Conservation (phyloP, 495 filamentous ascomycete species). For the Talaromyces adpressus region DNA sequence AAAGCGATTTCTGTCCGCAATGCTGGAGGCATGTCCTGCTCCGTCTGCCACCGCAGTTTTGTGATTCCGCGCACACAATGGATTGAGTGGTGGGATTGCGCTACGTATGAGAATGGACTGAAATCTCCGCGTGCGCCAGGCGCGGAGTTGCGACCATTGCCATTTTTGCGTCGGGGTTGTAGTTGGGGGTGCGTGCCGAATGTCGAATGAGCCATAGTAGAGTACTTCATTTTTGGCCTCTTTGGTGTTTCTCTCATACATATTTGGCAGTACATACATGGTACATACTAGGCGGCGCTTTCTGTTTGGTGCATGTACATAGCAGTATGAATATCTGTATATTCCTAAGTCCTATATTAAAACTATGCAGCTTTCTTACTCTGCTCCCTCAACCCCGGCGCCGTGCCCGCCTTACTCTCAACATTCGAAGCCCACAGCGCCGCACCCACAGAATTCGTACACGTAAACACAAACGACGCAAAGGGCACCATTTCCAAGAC, state of each 20-base stretch:
- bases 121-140: conserved; percentile 30
- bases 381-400: conserved; percentile 45
- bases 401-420: conserved; percentile 50
- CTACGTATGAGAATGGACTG: conserved; percentile 36
- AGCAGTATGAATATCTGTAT: not conserved
- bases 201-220: not conserved
- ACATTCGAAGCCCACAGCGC: conserved; percentile 93
- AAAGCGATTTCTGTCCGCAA: conserved; percentile 35
- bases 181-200: conserved; percentile 56
- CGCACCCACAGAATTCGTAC: conserved; percentile 87
- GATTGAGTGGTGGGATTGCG: conserved; percentile 66
- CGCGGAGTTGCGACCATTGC: conserved; percentile 40
- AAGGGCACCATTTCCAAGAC: conserved; percentile 81
- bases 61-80: conserved; percentile 57
- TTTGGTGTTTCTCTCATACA: conserved; percentile 1
- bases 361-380: conserved; percentile 41
- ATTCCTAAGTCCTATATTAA: too few relatives aligned
- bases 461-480: conserved; percentile 74
- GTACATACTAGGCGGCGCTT: not conserved
- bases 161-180: conserved; percentile 58
- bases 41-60: conserved; percentile 50
- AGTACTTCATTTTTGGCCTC: not conserved
- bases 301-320: not conserved
- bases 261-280: not conserved
- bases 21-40: conserved; percentile 49